Evolutionary conservation across 306 rosid genomes (phyloP).

Genomic region (Rubus parviflorus): DNA sequence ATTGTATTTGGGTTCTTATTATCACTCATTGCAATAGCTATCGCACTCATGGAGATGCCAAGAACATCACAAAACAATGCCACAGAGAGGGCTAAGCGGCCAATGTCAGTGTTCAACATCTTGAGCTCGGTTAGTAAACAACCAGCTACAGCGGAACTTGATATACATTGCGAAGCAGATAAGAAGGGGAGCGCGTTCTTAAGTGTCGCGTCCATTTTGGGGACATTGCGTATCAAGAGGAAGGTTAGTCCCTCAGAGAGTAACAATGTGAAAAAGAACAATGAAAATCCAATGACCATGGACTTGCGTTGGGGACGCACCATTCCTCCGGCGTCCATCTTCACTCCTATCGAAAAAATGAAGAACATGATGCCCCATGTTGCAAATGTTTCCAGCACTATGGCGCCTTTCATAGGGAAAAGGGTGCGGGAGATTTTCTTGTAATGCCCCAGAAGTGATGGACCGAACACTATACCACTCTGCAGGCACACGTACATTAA

Average conservation of each 20-base stretch:
- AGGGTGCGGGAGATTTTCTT: constrained; percentile 16
- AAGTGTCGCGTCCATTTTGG: background rate
- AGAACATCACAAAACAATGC: constrained; percentile 41
- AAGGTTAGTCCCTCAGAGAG: constrained; percentile 11
- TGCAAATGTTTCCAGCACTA: constrained; percentile 40
- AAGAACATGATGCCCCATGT: constrained; percentile 49
- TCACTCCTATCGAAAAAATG: constrained; percentile 47
- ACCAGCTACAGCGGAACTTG: constrained; percentile 42
- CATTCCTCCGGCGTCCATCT: constrained; percentile 36
- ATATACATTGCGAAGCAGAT: constrained; percentile 39
- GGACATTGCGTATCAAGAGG: background rate
- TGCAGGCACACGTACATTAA: constrained; percentile 21
- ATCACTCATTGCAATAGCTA: constrained; percentile 21
- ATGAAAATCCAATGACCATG: constrained; percentile 34
- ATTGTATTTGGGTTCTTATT: background rate
- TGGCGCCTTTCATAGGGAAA: constrained; percentile 42
- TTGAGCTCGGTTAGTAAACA: constrained; percentile 54
- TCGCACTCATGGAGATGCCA: constrained; percentile 14
- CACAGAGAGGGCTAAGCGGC: constrained; percentile 50
- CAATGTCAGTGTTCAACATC: constrained; percentile 53
- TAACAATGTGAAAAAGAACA: constrained; percentile 25
- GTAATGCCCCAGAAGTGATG: constrained; percentile 47
- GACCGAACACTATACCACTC: constrained; percentile 64
- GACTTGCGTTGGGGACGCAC: constrained; percentile 44
- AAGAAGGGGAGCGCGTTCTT: constrained; percentile 23